Conservation (phyloP, 352 stramenopile species). For the Pythium grandisporangium region DNA sequence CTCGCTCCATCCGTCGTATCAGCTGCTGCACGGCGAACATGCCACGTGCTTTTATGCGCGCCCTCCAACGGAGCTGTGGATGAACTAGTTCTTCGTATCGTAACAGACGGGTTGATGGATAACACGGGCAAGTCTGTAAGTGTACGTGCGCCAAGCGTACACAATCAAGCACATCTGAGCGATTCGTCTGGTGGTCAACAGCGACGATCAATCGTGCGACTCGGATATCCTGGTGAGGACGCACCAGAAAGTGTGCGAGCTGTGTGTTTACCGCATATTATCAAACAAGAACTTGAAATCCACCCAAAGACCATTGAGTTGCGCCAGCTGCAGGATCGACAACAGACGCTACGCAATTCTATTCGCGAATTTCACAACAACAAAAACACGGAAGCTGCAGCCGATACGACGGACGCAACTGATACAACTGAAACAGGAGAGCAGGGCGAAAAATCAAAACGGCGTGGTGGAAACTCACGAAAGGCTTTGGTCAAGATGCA, state of each 20-base stretch:
- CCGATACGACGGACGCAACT: constrained; percentile 16
- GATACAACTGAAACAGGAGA: background rate
- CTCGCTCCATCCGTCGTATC: constrained; percentile 18
- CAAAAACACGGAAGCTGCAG: constrained; percentile 11
- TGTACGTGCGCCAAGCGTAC: constrained; percentile 61
- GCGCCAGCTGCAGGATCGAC: constrained; percentile 44
- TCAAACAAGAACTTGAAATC: constrained; percentile 70
- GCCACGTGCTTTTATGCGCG: constrained; percentile 59
- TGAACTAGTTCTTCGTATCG: constrained; percentile 82
- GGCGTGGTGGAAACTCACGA: constrained; percentile 7
- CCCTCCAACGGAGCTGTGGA: constrained; percentile 89
- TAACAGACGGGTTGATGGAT: constrained; percentile 75
- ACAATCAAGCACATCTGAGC: too few species aligned
- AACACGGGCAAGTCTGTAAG: constrained; percentile 29
- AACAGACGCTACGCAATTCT: constrained; percentile 43
- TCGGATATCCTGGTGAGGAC: constrained; percentile 73
- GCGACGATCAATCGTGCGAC: constrained; percentile 66
- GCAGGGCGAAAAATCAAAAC: constrained; percentile 3
- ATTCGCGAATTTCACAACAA: constrained; percentile 77
- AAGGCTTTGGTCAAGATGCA: constrained; percentile 70
- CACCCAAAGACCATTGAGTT: constrained; percentile 75
- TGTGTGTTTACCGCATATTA: constrained; percentile 72
- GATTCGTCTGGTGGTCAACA: constrained; percentile 24
- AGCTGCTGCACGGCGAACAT: constrained; percentile 9
- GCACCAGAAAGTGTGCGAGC: constrained; percentile 61